Evolutionary conservation across 2,329 filamentous ascomycete genomes (phyloP).

Genomic region (Aspergillus tamarii): DNA sequence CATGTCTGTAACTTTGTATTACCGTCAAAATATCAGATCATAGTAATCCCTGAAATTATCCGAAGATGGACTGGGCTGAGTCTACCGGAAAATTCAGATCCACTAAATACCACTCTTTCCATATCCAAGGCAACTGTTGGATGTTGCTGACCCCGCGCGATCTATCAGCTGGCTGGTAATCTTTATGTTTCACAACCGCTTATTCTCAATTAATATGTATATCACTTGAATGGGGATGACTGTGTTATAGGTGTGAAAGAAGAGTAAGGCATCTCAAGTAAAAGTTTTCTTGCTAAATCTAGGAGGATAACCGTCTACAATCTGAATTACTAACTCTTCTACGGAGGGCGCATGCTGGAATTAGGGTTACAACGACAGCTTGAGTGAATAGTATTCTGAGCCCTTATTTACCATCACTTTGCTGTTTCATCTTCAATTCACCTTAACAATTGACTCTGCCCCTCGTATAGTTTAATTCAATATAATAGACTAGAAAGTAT

Average conservation of each 20-base stretch:
- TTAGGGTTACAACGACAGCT: background rate
- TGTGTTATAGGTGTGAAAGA: background rate
- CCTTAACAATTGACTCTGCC: background rate
- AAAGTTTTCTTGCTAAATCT: background rate
- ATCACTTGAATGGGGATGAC: background rate
- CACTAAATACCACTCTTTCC: background rate
- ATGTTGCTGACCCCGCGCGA: background rate
- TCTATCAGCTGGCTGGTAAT: background rate
- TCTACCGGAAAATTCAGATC: background rate
- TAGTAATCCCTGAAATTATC: background rate
- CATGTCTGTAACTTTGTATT: background rate
- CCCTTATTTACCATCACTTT: background rate
- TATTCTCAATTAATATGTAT: background rate
- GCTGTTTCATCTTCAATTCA: background rate
- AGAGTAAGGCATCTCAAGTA: background rate
- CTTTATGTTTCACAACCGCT: background rate
- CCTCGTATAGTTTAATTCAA: background rate
- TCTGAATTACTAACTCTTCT: background rate
- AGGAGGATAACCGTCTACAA: background rate
- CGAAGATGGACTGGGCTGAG: background rate
- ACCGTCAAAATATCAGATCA: background rate
- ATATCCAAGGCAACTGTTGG: background rate
- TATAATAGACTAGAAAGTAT: background rate
- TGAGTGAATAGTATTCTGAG: background rate
- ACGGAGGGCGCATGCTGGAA: background rate